Evolutionary conservation across 2,329 filamentous ascomycete species (phyloP), one percentile per base, ranked within the genome.

Genomic region (Alternaria rosae): DNA sequence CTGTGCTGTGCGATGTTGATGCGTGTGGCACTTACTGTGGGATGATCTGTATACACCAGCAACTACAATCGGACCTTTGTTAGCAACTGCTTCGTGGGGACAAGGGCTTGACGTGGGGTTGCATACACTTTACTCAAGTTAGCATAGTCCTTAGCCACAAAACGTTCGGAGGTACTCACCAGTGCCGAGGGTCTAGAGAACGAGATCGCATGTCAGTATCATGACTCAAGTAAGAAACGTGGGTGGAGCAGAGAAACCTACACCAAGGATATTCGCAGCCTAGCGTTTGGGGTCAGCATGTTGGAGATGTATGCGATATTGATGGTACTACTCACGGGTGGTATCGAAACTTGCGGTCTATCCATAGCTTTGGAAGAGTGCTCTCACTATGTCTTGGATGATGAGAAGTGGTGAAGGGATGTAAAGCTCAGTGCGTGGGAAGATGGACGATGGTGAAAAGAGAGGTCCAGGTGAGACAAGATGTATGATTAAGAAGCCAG

Each of bases 21-120:
- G 17, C 11, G 25, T 12, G 75, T 15, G 64, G 71, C 20, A 23
- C 71, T 64, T 73, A 78, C 75, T 78, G 76, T 71, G 76, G 76
- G 42, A 78, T 71, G 35, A 78, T 76, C 70, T 81, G 79, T 66
- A 81, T 67, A 70, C 79, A 81, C 79, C 79, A 81, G 57, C 78
- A 81, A 23, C 79, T 81, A 65, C 23, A 55, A 12, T 43, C 51
- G 13, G 25, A 10, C 15, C 21, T 52, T 23, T 28, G 61, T 74
- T 70, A 76, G 71, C 58, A 53, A 54, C 6, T n/a, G 8, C 26
- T 13, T n/a, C 28, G 28, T 17, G 47, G 56, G 23, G 42, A 5
- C 38, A 45, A 50, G 5, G 28, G 23, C 21, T 57, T 12, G 47
- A 38, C 47, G 35, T 47, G 7, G 45, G 25, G 32, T 38, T 48